Conservation (phyloP, 768 basidiomycete species). For the Mycena leptocephala region DNA sequence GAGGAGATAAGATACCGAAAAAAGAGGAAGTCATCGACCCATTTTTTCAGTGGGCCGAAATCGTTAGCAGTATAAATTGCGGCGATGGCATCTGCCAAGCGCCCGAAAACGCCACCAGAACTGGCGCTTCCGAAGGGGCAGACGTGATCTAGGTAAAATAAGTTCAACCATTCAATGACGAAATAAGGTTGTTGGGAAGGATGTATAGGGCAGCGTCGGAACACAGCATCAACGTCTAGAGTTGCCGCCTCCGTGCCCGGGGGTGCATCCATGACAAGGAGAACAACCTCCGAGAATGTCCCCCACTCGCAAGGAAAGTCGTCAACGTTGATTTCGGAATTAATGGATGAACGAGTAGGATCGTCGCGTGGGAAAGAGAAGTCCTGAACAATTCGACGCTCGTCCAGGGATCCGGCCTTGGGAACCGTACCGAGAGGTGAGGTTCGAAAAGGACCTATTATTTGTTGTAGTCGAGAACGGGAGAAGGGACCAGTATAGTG, state of each 20-base stretch:
- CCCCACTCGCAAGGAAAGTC: constrained; percentile 50
- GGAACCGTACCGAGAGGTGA: constrained; percentile 40
- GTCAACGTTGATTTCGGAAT: constrained; percentile 43
- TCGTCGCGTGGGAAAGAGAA: constrained; percentile 31
- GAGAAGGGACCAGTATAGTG: constrained; percentile 39
- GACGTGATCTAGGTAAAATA: constrained; percentile 47
- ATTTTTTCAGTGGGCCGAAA: constrained; percentile 46
- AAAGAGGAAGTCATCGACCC: constrained; percentile 56
- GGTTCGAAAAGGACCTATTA: constrained; percentile 40
- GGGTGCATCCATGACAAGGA: constrained; percentile 48
- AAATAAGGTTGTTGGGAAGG: no score
- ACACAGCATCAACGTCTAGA: constrained; percentile 57
- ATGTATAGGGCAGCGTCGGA: constrained; percentile 49
- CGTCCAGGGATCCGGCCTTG: constrained; percentile 32
- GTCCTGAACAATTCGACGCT: constrained; percentile 44
- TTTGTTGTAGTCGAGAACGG: constrained; percentile 19
- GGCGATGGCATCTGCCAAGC: constrained; percentile 46
- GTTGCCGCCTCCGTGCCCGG: constrained; percentile 52
- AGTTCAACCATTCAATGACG: constrained; percentile 40
- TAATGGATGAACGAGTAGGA: constrained; percentile 38
- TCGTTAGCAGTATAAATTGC: constrained; percentile 34
- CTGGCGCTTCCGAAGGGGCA: constrained; percentile 46
- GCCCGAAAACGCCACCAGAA: constrained; percentile 49
- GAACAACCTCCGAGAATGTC: constrained; percentile 44
- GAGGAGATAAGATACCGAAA: constrained; percentile 38